Conservation (phyloP, 2,329 filamentous ascomycete species). For the Monilinia laxa region DNA sequence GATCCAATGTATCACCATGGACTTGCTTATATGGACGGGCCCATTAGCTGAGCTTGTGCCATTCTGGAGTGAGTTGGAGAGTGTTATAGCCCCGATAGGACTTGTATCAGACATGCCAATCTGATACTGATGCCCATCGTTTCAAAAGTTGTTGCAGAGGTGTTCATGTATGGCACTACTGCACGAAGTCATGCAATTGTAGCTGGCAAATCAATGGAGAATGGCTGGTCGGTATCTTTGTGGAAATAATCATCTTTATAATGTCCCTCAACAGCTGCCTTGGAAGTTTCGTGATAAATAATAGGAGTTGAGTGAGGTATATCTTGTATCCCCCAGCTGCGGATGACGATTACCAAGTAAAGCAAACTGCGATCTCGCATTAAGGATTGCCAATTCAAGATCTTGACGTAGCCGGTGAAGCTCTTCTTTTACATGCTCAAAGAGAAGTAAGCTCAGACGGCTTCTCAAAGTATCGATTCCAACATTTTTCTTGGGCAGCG, state of each 20-base stretch:
- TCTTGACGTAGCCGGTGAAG: slow-evolving; percentile 30
- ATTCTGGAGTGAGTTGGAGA: not conserved
- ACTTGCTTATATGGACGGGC: not conserved
- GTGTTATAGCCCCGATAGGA: not conserved
- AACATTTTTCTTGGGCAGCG: not conserved
- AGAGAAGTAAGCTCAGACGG: slow-evolving; percentile 10
- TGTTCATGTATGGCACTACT: slow-evolving; percentile 22
- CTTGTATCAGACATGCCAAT: not conserved
- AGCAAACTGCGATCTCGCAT: slow-evolving; percentile 10
- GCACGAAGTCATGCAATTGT: slow-evolving; percentile 21
- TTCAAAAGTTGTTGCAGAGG: slow-evolving; percentile 4
- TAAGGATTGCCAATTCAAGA: slow-evolving; percentile 29
- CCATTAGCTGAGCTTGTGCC: not conserved
- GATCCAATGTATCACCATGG: slow-evolving; percentile 1
- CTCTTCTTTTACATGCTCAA: slow-evolving; percentile 23
- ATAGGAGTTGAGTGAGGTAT: slow-evolving; percentile 21
- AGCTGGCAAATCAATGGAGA: slow-evolving; percentile 5
- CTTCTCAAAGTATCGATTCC: slow-evolving; percentile 3
- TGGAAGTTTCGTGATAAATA: slow-evolving; percentile 12
- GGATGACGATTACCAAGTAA: slow-evolving; percentile 22
- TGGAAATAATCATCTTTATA: slow-evolving; percentile 26
- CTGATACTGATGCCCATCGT: slow-evolving; percentile 20
- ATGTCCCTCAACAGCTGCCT: slow-evolving; percentile 25
- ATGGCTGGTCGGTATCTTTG: slow-evolving; percentile 3
- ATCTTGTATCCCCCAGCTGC: slow-evolving; percentile 13